Evolutionary conservation across 495 filamentous ascomycete species (phyloP), one percentile per base, ranked within the genome.

Genomic region (Penicillium desertorum): DNA sequence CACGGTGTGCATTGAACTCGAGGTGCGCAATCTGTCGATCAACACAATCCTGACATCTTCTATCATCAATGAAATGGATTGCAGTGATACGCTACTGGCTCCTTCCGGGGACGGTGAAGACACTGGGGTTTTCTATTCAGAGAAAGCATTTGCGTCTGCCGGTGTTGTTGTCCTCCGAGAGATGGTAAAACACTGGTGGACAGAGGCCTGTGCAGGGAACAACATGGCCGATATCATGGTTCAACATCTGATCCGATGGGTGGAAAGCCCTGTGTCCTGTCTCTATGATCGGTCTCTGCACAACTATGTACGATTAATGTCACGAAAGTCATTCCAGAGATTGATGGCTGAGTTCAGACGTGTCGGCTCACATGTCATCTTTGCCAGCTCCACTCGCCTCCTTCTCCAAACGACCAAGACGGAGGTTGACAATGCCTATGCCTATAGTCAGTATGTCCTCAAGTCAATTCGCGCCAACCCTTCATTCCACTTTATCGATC

Each of bases 121-220:
- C 12, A 69, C 80, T 0, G 88, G 90, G 46, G 78, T 88, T 23
- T 81, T 97, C 4, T 90, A 89, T 62, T 87, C 93, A 4, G 93
- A 98, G 55, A 93, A 90, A 56, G 89, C 93, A 0, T 98, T 98
- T 72, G 88, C 94, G 19, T 91, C 91, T 52, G 92, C 93, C 10
- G 90, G 92, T 36, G 86, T 96, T 6, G 80, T 85, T 20, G 94
- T 98, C 14, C 77, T 99, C 4, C 86, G 94, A 5, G 94, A 97
- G 70, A 98, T 99, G 94, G 94, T 99, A 59, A 97, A 96, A 69
- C 84, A 89, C 3, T 99, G 95, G 95, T 97, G 93, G 92, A 83
- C 86, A 0, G 92, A 98, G 75, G 94, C 94, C 11, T 96, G 91
- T 72, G 87, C 85, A 53, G 92, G 91, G 5, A 91, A 89, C 57